Percentiles rank a stretch among this genome's conserved stretches.
phyloP scores from a whole-genome alignment of 2,329 filamentous ascomycete genomes.

The Fusarium sp. region DNA sequence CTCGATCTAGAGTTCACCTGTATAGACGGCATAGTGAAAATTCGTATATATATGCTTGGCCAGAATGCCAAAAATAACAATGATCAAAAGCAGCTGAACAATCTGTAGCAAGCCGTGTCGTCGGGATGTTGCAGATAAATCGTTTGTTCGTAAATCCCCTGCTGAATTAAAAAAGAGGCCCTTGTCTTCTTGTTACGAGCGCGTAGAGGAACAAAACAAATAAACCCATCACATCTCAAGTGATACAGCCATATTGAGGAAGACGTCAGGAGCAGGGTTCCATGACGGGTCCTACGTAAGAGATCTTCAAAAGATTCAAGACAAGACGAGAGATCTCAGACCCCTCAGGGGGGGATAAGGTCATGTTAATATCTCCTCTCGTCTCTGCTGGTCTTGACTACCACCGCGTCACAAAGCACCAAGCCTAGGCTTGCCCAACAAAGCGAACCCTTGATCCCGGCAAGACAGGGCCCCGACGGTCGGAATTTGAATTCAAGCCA shows the following conservation, averaged over 20 bases:
- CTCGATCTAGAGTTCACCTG: constrained; percentile 33
- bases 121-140: constrained; percentile 37
- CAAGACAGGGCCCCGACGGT: constrained; percentile 36
- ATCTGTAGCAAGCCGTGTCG: constrained; percentile 31
- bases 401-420: constrained; percentile 2
- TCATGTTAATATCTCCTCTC: constrained; percentile 42
- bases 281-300: constrained; percentile 31
- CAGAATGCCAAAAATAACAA: neutral
- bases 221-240: constrained; percentile 16
- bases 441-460: constrained; percentile 24
- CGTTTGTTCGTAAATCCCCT: constrained; percentile 22
- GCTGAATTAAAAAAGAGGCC: neutral
- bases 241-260: constrained; percentile 21
- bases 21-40: neutral
- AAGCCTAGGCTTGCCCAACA: constrained; percentile 6
- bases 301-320: constrained; percentile 25
- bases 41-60: constrained; percentile 15
- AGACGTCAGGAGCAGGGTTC: constrained; percentile 37
- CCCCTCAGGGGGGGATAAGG: constrained; percentile 24
- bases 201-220: neutral
- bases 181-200: constrained; percentile 1
- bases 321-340: constrained; percentile 33
- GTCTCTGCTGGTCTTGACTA: neutral
- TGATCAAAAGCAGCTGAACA: constrained; percentile 12
- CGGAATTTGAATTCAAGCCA: constrained; percentile 41